Percentiles rank a stretch among this genome's conserved stretches.
phyloP scores from a whole-genome alignment of 2,329 filamentous ascomycete species.

The Plectosphaerella sp. region DNA sequence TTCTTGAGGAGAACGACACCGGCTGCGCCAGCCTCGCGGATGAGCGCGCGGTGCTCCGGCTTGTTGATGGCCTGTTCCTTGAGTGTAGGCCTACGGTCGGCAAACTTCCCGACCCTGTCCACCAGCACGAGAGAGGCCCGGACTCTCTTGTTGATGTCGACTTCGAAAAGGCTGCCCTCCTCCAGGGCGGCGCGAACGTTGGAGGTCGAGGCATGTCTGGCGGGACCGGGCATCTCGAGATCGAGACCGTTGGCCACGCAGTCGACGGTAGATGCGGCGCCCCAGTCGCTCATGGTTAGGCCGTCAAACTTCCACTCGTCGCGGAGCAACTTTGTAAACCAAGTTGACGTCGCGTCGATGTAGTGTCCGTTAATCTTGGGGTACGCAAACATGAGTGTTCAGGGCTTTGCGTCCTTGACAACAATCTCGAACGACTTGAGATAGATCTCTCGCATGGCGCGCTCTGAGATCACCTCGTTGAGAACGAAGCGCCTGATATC shows the following conservation, averaged over 20 bases:
- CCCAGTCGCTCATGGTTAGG: conserved; percentile 36
- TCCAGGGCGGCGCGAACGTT: conserved; percentile 53
- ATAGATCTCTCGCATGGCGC: conserved; percentile 32
- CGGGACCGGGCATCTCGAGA: conserved; percentile 54
- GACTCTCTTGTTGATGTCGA: conserved; percentile 46
- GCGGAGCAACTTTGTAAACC: conserved; percentile 34
- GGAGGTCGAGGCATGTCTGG: conserved; percentile 22
- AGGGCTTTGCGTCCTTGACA: conserved; percentile 33
- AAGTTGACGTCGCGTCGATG: neutral
- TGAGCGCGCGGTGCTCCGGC: conserved; percentile 7
- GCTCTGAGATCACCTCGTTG: conserved; percentile 21
- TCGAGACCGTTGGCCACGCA: conserved; percentile 1
- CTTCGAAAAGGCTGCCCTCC: conserved; percentile 64
- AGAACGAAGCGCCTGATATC: conserved; percentile 22
- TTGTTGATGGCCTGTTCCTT: conserved; percentile 37
- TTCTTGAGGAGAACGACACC: conserved; percentile 73
- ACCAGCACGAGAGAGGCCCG: conserved; percentile 50
- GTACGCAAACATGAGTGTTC: conserved; percentile 42
- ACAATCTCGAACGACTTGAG: conserved; percentile 40
- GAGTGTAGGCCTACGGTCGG: conserved; percentile 23
- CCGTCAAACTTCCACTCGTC: conserved; percentile 36
- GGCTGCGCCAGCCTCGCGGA: conserved; percentile 46
- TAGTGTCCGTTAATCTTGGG: conserved; percentile 33
- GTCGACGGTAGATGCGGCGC: conserved; percentile 25
- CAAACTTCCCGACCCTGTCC: conserved; percentile 39